phyloP scores from a whole-genome alignment of 139 green algal species.

The Chlamydomonas incerta region DNA sequence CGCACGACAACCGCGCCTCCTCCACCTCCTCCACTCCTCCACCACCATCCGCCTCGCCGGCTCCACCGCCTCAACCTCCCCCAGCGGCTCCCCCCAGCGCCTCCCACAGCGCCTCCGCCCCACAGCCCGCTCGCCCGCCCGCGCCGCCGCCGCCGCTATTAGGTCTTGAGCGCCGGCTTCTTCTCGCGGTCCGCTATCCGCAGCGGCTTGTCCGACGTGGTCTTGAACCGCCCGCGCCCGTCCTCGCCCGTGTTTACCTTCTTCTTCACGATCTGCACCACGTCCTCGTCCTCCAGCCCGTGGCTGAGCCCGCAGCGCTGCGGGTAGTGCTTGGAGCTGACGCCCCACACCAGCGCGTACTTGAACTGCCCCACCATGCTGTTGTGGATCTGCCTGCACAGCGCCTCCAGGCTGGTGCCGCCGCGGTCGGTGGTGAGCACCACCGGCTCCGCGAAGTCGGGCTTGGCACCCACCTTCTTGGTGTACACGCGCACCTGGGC shows the following conservation, averaged over 20 bases:
- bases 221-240: slow-evolving; percentile 84
- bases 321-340: slow-evolving; percentile 94
- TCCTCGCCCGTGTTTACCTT: slow-evolving; percentile 86
- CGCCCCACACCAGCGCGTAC: slow-evolving; percentile 97
- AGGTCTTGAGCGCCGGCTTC: slow-evolving; percentile 96
- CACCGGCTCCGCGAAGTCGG: slow-evolving; percentile 96
- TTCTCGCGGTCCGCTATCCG: slow-evolving; percentile 95
- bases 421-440: slow-evolving; percentile 90
- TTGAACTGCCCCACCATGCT: slow-evolving; percentile 88
- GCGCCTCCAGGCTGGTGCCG: slow-evolving; percentile 86
- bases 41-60: too few species aligned
- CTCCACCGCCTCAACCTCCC: too few species aligned
- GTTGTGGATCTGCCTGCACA: slow-evolving; percentile 91
- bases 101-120: neutral
- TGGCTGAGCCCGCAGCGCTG: slow-evolving; percentile 78
- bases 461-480: slow-evolving; percentile 93
- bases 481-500: slow-evolving; percentile 95
- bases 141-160: neutral
- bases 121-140: neutral
- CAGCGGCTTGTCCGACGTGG: slow-evolving; percentile 71
- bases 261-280: slow-evolving; percentile 96
- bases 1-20: too few species aligned
- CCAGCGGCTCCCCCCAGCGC: neutral
- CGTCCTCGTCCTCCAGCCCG: slow-evolving; percentile 85
- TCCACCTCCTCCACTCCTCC: too few species aligned